phyloP scores from a whole-genome alignment of 768 basidiomycete species.

The Cystoderma amianthinum region DNA sequence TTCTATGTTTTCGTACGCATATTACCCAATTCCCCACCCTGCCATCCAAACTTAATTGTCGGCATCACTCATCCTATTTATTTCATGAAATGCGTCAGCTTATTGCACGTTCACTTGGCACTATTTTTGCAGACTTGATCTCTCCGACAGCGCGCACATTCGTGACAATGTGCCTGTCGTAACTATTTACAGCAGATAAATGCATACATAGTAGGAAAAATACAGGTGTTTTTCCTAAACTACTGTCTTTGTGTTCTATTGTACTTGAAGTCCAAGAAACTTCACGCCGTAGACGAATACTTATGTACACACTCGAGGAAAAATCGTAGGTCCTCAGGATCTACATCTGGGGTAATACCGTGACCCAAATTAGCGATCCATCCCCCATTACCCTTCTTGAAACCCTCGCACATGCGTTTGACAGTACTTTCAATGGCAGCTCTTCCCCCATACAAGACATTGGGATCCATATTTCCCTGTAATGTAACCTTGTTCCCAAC shows the following conservation, averaged over 20 bases:
- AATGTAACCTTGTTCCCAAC: slow-evolving; percentile 61
- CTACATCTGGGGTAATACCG: slow-evolving; percentile 92
- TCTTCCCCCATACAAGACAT: slow-evolving; percentile 75
- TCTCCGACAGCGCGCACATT: too few species aligned
- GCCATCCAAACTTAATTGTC: slow-evolving; percentile 19
- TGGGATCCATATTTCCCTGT: slow-evolving; percentile 94
- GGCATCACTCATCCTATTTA: slow-evolving; percentile 8
- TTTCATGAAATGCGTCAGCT: slow-evolving; percentile 1
- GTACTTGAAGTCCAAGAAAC: slow-evolving; percentile 7
- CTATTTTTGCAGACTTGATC: too few species aligned
- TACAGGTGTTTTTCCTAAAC: neutral
- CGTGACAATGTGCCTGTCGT: neutral
- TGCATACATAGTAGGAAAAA: neutral
- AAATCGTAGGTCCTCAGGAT: slow-evolving; percentile 88
- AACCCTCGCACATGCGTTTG: slow-evolving; percentile 75
- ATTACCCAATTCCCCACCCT: slow-evolving; percentile 25
- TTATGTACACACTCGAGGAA: slow-evolving; percentile 89
- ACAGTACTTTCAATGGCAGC: slow-evolving; percentile 85
- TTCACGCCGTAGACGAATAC: slow-evolving; percentile 46
- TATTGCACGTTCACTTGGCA: too few species aligned
- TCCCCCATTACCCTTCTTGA: slow-evolving; percentile 57
- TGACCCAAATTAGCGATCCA: slow-evolving; percentile 99
- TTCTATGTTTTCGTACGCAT: slow-evolving; percentile 12
- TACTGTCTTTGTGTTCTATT: neutral
- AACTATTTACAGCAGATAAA: neutral